A percentile compares a stretch with the other conserved stretches of the same genome.
These are phyloP conservation scores for Ulota crispa DNA, from an alignment of 225 moss, liverwort and hornwort species.

Conservation along the genomic window DNA sequence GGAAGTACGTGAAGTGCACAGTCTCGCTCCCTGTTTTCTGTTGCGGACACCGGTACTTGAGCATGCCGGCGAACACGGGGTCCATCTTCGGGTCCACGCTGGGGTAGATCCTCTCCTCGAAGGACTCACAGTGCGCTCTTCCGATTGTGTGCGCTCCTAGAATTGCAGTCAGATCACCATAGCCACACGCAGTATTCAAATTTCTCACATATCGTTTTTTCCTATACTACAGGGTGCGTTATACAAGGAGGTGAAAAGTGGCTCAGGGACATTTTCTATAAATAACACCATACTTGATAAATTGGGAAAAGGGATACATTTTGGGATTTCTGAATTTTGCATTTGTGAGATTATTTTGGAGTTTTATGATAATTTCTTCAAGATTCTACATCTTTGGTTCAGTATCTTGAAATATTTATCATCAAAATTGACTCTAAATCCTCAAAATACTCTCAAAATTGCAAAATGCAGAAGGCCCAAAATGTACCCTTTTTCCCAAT, in stretches of 20 bases:
- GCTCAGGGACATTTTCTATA: background rate
- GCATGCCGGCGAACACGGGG: slow-evolving; percentile 41
- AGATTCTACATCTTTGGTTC: too few species aligned
- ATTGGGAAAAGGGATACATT: too few species aligned
- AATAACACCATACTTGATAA: too few species aligned
- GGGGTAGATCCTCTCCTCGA: slow-evolving; percentile 54
- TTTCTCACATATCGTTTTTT: background rate
- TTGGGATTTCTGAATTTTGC: too few species aligned
- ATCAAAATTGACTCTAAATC: too few species aligned
- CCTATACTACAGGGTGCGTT: background rate
- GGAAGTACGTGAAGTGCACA: slow-evolving; percentile 63
- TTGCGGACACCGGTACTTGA: slow-evolving; percentile 45
- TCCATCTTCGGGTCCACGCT: slow-evolving; percentile 58
- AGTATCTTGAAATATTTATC: too few species aligned
- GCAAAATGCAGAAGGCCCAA: too few species aligned
- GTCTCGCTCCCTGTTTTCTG: background rate
- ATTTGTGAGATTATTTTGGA: too few species aligned
- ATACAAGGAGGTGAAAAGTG: background rate
- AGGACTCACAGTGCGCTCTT: slow-evolving; percentile 57
- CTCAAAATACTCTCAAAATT: too few species aligned
- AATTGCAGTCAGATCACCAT: background rate
- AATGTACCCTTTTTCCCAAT: too few species aligned
- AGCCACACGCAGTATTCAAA: background rate
- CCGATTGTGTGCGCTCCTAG: slow-evolving; percentile 68
- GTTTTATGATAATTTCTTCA: too few species aligned